Evolutionary conservation across 1,284 basidiomycete species (phyloP).

Genomic region (Bondarzewia mesenterica): DNA sequence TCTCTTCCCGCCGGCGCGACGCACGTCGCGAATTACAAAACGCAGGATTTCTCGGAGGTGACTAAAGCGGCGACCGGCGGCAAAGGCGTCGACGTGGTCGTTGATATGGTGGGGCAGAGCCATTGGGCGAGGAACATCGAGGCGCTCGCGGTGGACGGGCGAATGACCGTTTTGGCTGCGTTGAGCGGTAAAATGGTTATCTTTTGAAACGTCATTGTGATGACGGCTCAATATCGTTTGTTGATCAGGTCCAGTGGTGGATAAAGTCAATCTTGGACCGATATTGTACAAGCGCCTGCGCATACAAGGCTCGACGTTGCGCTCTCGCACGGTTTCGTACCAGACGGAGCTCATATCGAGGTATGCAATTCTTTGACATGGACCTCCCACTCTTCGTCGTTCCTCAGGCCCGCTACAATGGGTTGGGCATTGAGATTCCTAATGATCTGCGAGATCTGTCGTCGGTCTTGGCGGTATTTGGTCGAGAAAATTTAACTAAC

Average conservation of each 20-base stretch:
- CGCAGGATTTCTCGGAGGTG: conserved; percentile 67
- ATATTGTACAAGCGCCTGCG: conserved; percentile 83
- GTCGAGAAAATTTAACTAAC: no score
- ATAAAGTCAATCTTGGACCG: conserved; percentile 56
- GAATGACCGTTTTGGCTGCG: conserved; percentile 64
- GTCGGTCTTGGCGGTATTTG: no score
- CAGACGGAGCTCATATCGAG: conserved; percentile 71
- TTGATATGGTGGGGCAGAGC: conserved; percentile 83
- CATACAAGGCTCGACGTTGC: conserved; percentile 85
- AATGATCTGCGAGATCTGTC: no score
- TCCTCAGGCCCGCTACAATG: no score
- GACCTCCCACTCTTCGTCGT: no score
- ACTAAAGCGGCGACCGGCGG: conserved; percentile 57
- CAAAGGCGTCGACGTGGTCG: conserved; percentile 73
- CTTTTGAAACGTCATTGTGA: no score
- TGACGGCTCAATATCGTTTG: background rate
- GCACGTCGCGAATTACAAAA: conserved; percentile 82
- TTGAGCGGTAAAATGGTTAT: conserved; percentile 49
- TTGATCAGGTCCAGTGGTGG: conserved; percentile 53
- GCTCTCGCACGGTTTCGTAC: conserved; percentile 73
- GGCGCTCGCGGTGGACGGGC: conserved; percentile 69
- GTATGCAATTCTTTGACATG: conserved; percentile 14
- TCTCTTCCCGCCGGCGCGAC: conserved; percentile 58
- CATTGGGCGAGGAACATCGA: conserved; percentile 84
- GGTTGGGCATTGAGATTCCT: no score